Evolutionary conservation across 768 basidiomycete species (phyloP).

Genomic region (Crassisporium funariophilum): DNA sequence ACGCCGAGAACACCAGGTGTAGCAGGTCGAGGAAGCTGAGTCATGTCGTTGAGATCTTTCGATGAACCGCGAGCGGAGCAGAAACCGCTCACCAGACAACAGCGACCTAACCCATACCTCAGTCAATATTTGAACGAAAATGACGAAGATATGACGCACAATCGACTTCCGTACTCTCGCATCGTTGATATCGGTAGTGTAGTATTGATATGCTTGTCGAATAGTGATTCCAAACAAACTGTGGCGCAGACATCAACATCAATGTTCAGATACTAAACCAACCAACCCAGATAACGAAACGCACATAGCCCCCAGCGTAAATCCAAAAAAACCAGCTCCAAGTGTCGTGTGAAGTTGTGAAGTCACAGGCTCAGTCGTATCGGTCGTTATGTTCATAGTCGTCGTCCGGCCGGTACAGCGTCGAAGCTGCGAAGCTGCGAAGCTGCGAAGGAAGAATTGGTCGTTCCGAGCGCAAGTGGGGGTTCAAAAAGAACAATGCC

Average conservation of each 20-base stretch:
- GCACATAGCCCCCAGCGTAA: slow-evolving; percentile 31
- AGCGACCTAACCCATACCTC: slow-evolving; percentile 19
- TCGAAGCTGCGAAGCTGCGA: too few relatives aligned
- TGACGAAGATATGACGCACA: slow-evolving; percentile 15
- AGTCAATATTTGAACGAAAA: not conserved
- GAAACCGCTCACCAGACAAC: slow-evolving; percentile 20
- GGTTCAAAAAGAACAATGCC: too few relatives aligned
- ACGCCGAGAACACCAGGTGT: slow-evolving; percentile 29
- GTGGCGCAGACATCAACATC: not conserved
- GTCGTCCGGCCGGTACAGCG: too few relatives aligned
- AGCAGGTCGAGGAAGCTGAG: slow-evolving; percentile 28
- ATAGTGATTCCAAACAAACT: slow-evolving; percentile 34
- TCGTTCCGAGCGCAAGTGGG: too few relatives aligned
- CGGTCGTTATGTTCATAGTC: slow-evolving; percentile 19
- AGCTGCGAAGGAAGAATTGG: too few relatives aligned
- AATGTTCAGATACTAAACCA: not conserved
- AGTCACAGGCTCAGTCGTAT: slow-evolving; percentile 1
- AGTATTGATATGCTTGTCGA: slow-evolving; percentile 32
- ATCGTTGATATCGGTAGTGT: slow-evolving; percentile 20
- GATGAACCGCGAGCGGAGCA: not conserved
- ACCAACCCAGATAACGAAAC: slow-evolving; percentile 9
- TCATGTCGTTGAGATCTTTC: not conserved
- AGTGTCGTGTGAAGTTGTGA: slow-evolving; percentile 21
- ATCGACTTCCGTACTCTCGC: slow-evolving; percentile 17
- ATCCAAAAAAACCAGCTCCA: slow-evolving; percentile 32